phyloP scores from a whole-genome alignment of 2,329 filamentous ascomycete genomes.

The Aspergillus aculeatus region DNA sequence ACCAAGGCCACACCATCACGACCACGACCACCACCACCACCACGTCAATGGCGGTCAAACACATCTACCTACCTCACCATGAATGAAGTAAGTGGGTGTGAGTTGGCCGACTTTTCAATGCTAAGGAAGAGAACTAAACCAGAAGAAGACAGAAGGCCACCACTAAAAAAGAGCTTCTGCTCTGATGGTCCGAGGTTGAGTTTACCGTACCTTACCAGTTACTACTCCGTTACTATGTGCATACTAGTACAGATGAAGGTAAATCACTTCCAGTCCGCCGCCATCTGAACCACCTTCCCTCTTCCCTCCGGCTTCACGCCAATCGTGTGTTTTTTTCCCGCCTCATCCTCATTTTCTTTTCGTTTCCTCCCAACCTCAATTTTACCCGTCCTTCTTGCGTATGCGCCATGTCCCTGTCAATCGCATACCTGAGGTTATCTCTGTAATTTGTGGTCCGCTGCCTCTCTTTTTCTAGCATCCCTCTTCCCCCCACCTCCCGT shows the following conservation, averaged over 20 bases:
- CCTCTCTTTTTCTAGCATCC: conserved; percentile 3
- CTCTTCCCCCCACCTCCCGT: background rate
- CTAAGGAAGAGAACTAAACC: background rate
- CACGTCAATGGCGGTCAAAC: conserved; percentile 17
- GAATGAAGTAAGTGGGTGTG: conserved; percentile 7
- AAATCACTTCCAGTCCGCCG: background rate
- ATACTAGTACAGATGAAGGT: background rate
- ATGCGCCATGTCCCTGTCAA: conserved; percentile 36
- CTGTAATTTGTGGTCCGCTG: conserved; percentile 27
- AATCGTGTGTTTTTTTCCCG: conserved; percentile 5
- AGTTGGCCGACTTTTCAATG: conserved; percentile 9
- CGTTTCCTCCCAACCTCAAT: conserved; percentile 18
- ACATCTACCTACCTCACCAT: background rate
- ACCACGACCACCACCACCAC: too few species aligned
- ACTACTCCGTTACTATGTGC: too few species aligned
- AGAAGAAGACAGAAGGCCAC: background rate
- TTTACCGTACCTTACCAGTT: conserved; percentile 20
- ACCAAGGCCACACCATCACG: too few species aligned
- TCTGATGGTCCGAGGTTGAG: background rate
- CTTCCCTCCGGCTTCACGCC: background rate
- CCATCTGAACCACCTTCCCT: background rate
- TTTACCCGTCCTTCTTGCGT: conserved; percentile 24
- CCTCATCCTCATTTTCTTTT: conserved; percentile 13
- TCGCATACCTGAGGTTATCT: conserved; percentile 27
- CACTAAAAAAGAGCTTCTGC: background rate